These are phyloP conservation scores for Mycena sp. DNA, from an alignment of 1,284 basidiomycete genomes.

Conservation along the genomic window DNA sequence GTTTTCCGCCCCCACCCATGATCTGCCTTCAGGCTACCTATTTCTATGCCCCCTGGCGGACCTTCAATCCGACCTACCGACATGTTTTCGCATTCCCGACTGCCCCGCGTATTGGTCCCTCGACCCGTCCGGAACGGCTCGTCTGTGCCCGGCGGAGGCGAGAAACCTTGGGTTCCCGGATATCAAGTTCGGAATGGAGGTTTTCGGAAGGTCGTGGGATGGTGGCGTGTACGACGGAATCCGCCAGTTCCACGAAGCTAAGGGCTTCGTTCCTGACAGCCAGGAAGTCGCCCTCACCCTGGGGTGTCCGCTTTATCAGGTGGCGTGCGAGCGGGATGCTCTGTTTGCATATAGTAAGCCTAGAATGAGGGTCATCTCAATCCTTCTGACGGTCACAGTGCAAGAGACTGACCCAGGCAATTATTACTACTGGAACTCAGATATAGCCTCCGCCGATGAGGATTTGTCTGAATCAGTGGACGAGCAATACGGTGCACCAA, in stretches of 20 bases:
- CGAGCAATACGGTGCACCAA: not conserved
- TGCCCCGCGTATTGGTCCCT: conserved; percentile 8
- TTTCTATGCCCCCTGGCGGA: not conserved
- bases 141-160: not conserved
- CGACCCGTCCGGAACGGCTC: not conserved
- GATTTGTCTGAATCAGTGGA: not conserved
- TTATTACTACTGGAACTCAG: too few species aligned
- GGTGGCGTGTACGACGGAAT: not conserved
- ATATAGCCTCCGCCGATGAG: not conserved
- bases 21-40: too few species aligned
- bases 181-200: not conserved
- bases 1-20: not conserved
- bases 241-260: conserved; percentile 3
- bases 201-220: not conserved
- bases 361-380: not conserved
- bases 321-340: not conserved
- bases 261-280: conserved; percentile 3
- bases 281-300: not conserved
- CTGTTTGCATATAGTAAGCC: not conserved
- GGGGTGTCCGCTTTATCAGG: not conserved
- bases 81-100: not conserved
- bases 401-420: too few species aligned
- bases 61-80: not conserved
- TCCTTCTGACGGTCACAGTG: too few species aligned
- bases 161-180: not conserved